Percentiles rank a stretch among this genome's conserved stretches.
Evolutionary conservation across 2,329 filamentous ascomycete genomes (phyloP).

Genomic region (Ophiostoma australiae): DNA sequence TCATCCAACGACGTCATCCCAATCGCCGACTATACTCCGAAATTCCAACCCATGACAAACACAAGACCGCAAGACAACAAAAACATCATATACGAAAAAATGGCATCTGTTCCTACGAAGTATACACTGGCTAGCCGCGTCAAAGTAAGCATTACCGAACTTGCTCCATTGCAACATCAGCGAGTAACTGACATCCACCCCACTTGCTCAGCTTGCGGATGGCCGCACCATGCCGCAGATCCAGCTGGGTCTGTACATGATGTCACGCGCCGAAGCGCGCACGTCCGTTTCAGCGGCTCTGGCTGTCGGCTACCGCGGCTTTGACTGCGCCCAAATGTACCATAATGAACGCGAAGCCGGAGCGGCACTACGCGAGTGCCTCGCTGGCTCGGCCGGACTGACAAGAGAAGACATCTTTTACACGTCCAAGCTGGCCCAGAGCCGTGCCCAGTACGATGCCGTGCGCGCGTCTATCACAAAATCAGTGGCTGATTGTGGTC

Average conservation of each 20-base stretch:
- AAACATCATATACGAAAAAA: background rate
- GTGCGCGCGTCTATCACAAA: constrained; percentile 62
- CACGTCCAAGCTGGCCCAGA: constrained; percentile 71
- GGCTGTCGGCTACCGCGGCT: constrained; percentile 47
- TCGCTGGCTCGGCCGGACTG: constrained; percentile 40
- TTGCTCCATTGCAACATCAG: no score
- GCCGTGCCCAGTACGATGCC: constrained; percentile 61
- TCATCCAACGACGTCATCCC: constrained; percentile 3
- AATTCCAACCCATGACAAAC: background rate
- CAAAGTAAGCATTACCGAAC: background rate
- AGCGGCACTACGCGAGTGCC: constrained; percentile 47
- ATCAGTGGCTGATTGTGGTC: constrained; percentile 58
- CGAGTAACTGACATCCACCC: background rate
- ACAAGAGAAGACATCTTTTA: constrained; percentile 69
- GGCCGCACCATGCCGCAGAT: constrained; percentile 64
- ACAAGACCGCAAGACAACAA: background rate
- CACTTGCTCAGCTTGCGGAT: constrained; percentile 51
- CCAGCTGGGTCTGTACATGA: constrained; percentile 70
- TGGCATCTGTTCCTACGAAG: background rate
- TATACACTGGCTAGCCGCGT: constrained; percentile 15
- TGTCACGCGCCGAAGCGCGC: constrained; percentile 56
- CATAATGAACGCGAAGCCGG: constrained; percentile 69
- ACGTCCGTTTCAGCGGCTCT: constrained; percentile 55
- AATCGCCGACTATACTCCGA: background rate
- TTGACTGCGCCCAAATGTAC: constrained; percentile 53